Percentiles rank a stretch among this genome's conserved stretches.
These are phyloP conservation scores for Boletus tomentosulus DNA, from an alignment of 768 basidiomycete species.

Conservation along the genomic window DNA sequence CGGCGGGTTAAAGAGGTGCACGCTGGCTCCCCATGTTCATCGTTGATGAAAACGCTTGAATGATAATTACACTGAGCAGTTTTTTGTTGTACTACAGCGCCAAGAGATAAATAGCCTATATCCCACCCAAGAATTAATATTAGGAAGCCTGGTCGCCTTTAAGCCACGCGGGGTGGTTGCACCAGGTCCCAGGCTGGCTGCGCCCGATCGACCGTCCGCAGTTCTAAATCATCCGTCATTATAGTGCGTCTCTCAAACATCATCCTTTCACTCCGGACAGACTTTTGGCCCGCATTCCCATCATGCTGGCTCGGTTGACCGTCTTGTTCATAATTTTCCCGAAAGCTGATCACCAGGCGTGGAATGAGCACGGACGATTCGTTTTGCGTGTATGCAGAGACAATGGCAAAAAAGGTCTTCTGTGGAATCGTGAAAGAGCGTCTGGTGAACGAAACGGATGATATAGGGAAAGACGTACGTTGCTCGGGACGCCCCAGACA, in stretches of 20 bases:
- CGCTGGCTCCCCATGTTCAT: background rate
- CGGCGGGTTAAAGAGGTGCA: constrained; percentile 37
- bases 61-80: background rate
- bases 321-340: constrained; percentile 10
- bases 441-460: no score
- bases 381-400: constrained; percentile 17
- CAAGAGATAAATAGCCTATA: no score
- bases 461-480: constrained; percentile 1
- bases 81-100: no score
- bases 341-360: constrained; percentile 19
- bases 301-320: background rate
- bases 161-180: no score
- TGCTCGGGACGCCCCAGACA: constrained; percentile 10
- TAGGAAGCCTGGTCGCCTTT: no score
- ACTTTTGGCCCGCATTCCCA: background rate
- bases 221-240: constrained; percentile 4
- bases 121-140: background rate
- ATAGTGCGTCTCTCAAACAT: background rate
- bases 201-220: no score
- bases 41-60: background rate
- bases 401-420: constrained; percentile 7
- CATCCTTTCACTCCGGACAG: constrained; percentile 2
- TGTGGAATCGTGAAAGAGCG: background rate
- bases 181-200: no score
- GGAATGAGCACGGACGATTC: constrained; percentile 16